Percentiles rank a stretch among this genome's conserved stretches.
Conservation (phyloP, 1,284 basidiomycete genomes). For the Tilletia walkeri region DNA sequence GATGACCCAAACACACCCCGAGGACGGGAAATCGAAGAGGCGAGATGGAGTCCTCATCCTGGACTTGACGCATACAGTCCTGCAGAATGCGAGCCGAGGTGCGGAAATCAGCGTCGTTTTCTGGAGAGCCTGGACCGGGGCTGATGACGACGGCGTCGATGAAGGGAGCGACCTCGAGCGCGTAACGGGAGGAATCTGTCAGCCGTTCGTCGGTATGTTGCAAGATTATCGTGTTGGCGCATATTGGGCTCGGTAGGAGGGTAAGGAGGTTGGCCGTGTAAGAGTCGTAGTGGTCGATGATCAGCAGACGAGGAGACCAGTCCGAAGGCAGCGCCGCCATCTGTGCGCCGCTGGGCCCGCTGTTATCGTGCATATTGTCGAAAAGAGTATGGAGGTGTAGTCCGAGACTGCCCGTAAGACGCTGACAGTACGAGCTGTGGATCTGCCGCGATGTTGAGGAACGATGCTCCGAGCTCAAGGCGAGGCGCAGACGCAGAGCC, state of each 20-base stretch:
- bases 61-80: slow-evolving; percentile 13
- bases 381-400: too few relatives aligned
- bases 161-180: slow-evolving; percentile 37
- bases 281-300: slow-evolving; percentile 53
- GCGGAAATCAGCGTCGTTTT: slow-evolving; percentile 44
- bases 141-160: slow-evolving; percentile 51
- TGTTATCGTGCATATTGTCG: neutral
- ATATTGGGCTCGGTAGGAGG: slow-evolving; percentile 26
- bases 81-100: slow-evolving; percentile 39
- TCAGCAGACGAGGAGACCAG: slow-evolving; percentile 44
- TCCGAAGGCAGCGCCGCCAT: neutral
- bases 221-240: slow-evolving; percentile 35
- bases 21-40: slow-evolving; percentile 67
- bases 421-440: neutral
- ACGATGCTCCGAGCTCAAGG: too few relatives aligned
- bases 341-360: too few relatives aligned
- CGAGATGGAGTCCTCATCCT: slow-evolving; percentile 6
- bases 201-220: slow-evolving; percentile 46
- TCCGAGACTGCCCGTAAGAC: neutral
- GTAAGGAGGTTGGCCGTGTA: slow-evolving; percentile 53
- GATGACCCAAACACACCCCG: slow-evolving; percentile 87
- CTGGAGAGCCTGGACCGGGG: slow-evolving; percentile 49
- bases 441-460: too few relatives aligned
- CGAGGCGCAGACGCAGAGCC: too few relatives aligned
- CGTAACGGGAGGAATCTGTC: slow-evolving; percentile 28